Evolutionary conservation across 768 basidiomycete genomes (phyloP).

Genomic region (Trametes sanguinea): DNA sequence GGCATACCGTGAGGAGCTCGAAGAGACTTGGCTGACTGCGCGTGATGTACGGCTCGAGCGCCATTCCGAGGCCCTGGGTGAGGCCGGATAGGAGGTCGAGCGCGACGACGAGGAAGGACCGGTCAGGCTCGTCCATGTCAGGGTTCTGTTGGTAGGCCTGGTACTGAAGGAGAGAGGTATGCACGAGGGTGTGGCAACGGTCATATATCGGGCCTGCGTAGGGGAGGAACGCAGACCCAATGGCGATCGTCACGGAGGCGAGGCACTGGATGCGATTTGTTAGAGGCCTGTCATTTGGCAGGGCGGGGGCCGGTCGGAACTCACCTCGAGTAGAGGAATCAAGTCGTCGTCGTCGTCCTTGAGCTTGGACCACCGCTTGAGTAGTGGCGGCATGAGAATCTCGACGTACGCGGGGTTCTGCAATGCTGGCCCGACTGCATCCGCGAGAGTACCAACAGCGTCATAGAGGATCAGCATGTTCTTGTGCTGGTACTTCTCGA

Average conservation of each 20-base stretch:
- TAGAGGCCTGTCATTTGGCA: not conserved
- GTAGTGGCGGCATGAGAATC: conserved; percentile 94
- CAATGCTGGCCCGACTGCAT: conserved; percentile 89
- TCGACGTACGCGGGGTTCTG: conserved; percentile 87
- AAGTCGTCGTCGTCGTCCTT: conserved; percentile 91
- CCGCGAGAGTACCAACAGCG: conserved; percentile 97
- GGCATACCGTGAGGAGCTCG: conserved; percentile 78
- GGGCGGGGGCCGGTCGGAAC: conserved; percentile 18
- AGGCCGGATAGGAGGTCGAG: conserved; percentile 96
- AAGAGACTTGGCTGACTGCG: conserved; percentile 76
- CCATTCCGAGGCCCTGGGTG: conserved; percentile 87
- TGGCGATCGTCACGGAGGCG: conserved; percentile 95
- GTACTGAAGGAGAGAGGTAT: conserved; percentile 79
- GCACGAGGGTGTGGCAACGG: conserved; percentile 85
- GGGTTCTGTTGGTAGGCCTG: conserved; percentile 87
- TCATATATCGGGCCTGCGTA: conserved; percentile 93
- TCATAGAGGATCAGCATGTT: conserved; percentile 98
- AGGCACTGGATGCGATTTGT: conserved; percentile 64
- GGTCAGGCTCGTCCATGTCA: conserved; percentile 92
- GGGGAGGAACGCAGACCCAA: conserved; percentile 83
- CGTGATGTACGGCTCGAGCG: conserved; percentile 72
- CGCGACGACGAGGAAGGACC: conserved; percentile 96
- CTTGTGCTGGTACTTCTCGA: conserved; percentile 98
- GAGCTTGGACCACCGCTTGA: conserved; percentile 85
- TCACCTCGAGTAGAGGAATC: conserved; percentile 92